These are phyloP conservation scores for Sugiyamaella americana DNA, from an alignment of 805 yeast genomes.

Conservation along the genomic window DNA sequence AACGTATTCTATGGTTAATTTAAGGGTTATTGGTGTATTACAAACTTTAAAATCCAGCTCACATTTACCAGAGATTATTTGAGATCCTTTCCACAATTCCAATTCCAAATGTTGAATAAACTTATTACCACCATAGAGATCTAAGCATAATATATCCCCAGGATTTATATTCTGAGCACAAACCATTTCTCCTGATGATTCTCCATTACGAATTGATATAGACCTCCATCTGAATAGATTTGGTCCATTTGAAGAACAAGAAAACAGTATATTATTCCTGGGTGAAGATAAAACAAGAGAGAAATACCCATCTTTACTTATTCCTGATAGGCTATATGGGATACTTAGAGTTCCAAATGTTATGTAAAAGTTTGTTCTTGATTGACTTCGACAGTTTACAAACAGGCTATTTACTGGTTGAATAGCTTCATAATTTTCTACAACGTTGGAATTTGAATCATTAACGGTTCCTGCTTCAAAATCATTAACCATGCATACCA, in stretches of 20 bases:
- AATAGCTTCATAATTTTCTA: neutral
- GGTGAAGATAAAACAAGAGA: neutral
- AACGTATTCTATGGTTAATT: slow-evolving; percentile 47
- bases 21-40: neutral
- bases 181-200: slow-evolving; percentile 64
- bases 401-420: neutral
- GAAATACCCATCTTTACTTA: neutral
- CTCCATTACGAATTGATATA: slow-evolving; percentile 65
- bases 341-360: neutral
- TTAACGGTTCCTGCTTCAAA: slow-evolving; percentile 39
- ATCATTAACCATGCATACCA: neutral
- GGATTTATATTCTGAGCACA: slow-evolving; percentile 54
- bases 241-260: slow-evolving; percentile 38
- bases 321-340: neutral
- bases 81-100: neutral
- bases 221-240: slow-evolving; percentile 57
- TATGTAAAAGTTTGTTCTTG: neutral
- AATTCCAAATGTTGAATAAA: neutral
- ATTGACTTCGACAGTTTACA: neutral
- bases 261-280: neutral
- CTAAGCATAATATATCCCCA: slow-evolving; percentile 49
- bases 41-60: neutral
- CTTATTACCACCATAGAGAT: slow-evolving; percentile 34
- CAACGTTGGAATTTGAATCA: slow-evolving; percentile 42
- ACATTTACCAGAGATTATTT: neutral